Evolutionary conservation across 352 stramenopile genomes (phyloP).

Genomic region (Globisporangium cystogenes): DNA sequence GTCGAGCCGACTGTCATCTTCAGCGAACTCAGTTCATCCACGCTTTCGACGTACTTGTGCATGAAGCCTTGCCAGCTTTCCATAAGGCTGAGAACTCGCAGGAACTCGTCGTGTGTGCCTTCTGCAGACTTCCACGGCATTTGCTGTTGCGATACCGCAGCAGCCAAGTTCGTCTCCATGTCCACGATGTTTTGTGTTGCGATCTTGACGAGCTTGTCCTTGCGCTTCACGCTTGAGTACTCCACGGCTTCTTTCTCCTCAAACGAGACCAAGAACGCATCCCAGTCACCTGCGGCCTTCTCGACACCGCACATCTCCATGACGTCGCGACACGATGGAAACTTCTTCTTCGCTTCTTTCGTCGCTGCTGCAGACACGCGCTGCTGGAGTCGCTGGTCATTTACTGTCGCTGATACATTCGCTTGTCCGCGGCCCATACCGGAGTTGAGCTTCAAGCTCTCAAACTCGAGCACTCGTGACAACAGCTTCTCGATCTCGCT

Average conservation of each 20-base stretch:
- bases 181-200: slow-evolving; percentile 41
- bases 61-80: slow-evolving; percentile 41
- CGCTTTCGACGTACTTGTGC: slow-evolving; percentile 26
- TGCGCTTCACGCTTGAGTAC: slow-evolving; percentile 30
- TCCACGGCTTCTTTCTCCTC: slow-evolving; percentile 29
- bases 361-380: slow-evolving; percentile 46
- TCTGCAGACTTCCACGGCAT: slow-evolving; percentile 6
- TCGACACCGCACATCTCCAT: slow-evolving; percentile 13
- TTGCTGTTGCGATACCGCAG: slow-evolving; percentile 19
- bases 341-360: slow-evolving; percentile 44
- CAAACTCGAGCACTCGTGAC: slow-evolving; percentile 30
- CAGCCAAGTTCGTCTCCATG: slow-evolving; percentile 17
- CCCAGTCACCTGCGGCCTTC: slow-evolving; percentile 17
- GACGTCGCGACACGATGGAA: slow-evolving; percentile 25
- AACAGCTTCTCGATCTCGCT: slow-evolving; percentile 31
- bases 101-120: slow-evolving; percentile 9
- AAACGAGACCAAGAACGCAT: slow-evolving; percentile 39
- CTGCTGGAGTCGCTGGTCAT: slow-evolving; percentile 15
- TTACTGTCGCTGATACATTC: slow-evolving; percentile 23
- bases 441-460: slow-evolving; percentile 30
- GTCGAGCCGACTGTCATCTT: slow-evolving; percentile 38
- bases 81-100: slow-evolving; percentile 29
- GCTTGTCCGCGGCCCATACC: slow-evolving; percentile 29
- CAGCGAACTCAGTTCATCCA: slow-evolving; percentile 30
- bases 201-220: slow-evolving; percentile 47